A percentile compares a stretch with the other conserved stretches of the same genome.
Evolutionary conservation across 1,284 basidiomycete genomes (phyloP).

Genomic region (Phenoliferia sp.): DNA sequence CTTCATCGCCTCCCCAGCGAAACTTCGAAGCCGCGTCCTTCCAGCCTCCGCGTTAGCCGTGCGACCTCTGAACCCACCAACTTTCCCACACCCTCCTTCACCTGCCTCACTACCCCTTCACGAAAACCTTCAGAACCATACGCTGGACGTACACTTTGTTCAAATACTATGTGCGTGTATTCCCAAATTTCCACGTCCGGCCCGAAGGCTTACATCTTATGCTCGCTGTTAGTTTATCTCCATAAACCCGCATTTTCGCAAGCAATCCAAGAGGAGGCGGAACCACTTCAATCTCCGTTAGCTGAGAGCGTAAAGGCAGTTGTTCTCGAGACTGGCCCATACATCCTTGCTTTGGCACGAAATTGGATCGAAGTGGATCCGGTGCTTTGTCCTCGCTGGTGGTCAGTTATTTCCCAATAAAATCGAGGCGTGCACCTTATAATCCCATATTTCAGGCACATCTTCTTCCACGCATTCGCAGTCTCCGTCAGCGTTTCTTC

Average conservation of each 20-base stretch:
- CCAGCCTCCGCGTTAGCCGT: constrained; percentile 14
- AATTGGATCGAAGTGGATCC: constrained; percentile 25
- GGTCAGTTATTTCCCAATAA: constrained; percentile 10
- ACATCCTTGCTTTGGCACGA: constrained; percentile 30
- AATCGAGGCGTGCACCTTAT: background rate
- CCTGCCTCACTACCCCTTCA: background rate
- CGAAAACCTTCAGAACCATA: constrained; percentile 7
- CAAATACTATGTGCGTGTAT: constrained; percentile 17
- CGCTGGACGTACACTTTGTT: constrained; percentile 18
- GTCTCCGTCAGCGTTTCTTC: constrained; percentile 25
- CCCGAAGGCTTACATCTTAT: background rate
- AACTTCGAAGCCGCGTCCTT: constrained; percentile 10
- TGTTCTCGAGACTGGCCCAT: constrained; percentile 27
- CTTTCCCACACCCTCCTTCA: background rate
- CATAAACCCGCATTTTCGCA: constrained; percentile 32
- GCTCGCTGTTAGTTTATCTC: constrained; percentile 23
- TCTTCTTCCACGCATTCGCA: constrained; percentile 33
- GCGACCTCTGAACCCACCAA: constrained; percentile 10
- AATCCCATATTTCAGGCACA: constrained; percentile 1
- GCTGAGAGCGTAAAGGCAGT: constrained; percentile 28
- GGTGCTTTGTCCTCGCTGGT: constrained; percentile 27
- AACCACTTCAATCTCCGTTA: constrained; percentile 30
- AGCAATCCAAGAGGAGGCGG: constrained; percentile 24
- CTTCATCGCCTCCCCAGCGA: constrained; percentile 13
- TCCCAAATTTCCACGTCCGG: background rate